phyloP scores from a whole-genome alignment of 352 stramenopile genomes.

The Salisapilia sapeloensis region DNA sequence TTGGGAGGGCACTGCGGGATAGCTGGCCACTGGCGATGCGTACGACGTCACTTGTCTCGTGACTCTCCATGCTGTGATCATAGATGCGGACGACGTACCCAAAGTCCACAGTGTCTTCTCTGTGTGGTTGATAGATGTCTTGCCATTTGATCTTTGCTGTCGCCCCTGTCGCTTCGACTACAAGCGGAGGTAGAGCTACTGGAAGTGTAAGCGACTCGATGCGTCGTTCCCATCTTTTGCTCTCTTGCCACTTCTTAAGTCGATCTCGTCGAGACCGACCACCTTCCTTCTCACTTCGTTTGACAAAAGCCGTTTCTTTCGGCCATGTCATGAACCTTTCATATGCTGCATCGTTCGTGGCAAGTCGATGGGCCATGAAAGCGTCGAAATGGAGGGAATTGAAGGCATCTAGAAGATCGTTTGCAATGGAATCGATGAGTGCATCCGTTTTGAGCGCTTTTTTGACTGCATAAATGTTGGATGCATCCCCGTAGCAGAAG shows the following conservation, averaged over 20 bases:
- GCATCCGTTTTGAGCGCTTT: conserved; percentile 22
- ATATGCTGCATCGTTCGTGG: conserved; percentile 17
- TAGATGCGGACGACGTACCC: conserved; percentile 59
- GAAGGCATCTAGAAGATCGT: conserved; percentile 21
- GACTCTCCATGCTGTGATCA: no score
- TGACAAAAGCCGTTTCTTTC: conserved; percentile 18
- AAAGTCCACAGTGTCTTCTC: conserved; percentile 41
- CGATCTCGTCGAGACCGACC: conserved; percentile 43
- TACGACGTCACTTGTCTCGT: conserved; percentile 11
- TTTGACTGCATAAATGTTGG: conserved; percentile 60
- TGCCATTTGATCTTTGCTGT: conserved; percentile 46
- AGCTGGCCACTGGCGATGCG: conserved; percentile 39
- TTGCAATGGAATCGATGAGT: conserved; percentile 14
- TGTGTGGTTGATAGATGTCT: conserved; percentile 42
- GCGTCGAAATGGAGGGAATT: conserved; percentile 35
- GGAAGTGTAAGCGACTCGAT: conserved; percentile 54
- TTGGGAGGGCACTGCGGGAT: conserved; percentile 37
- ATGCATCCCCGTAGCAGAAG: conserved; percentile 59
- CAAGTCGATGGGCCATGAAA: conserved; percentile 26
- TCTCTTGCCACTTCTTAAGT: conserved; percentile 67
- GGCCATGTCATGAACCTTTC: conserved; percentile 41
- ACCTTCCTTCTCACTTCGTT: conserved; percentile 15
- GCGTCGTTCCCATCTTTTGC: conserved; percentile 44
- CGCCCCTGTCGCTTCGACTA: conserved; percentile 37
- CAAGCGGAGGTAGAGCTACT: conserved; percentile 30